phyloP scores from a whole-genome alignment of 2,329 filamentous ascomycete species.

The Lachnellula cervina region DNA sequence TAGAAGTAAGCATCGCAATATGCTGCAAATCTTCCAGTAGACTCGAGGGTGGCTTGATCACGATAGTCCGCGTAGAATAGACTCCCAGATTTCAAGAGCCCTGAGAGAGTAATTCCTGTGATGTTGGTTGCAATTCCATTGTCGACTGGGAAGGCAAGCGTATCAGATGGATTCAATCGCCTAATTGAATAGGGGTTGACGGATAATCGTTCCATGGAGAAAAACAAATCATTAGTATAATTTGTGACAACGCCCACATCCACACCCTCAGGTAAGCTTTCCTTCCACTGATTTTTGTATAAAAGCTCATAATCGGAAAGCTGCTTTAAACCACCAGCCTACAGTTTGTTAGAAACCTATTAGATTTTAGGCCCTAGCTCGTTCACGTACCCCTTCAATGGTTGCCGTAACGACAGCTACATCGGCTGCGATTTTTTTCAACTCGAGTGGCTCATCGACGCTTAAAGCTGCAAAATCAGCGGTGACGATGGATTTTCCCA shows the following conservation, averaged over 20 bases:
- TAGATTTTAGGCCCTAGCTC: no score
- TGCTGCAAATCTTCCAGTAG: slow-evolving; percentile 33
- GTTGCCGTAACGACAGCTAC: neutral
- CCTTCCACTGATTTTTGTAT: slow-evolving; percentile 39
- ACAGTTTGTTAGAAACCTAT: neutral
- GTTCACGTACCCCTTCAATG: neutral
- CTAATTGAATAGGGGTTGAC: slow-evolving; percentile 37
- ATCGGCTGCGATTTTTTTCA: neutral
- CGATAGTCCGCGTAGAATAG: slow-evolving; percentile 42
- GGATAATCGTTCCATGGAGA: slow-evolving; percentile 45
- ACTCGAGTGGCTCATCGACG: neutral
- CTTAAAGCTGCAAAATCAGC: neutral
- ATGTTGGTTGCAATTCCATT: slow-evolving; percentile 29
- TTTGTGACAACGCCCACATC: slow-evolving; percentile 38
- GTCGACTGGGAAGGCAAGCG: slow-evolving; percentile 36
- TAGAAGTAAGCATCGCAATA: slow-evolving; percentile 45
- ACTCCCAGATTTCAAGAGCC: slow-evolving; percentile 34
- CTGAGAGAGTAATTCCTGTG: slow-evolving; percentile 26
- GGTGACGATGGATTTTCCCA: slow-evolving; percentile 3
- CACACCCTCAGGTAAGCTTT: slow-evolving; percentile 34
- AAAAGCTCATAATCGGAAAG: slow-evolving; percentile 38
- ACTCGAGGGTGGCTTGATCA: slow-evolving; percentile 30
- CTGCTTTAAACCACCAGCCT: slow-evolving; percentile 29
- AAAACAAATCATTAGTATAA: slow-evolving; percentile 42
- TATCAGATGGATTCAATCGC: slow-evolving; percentile 32